phyloP scores from a whole-genome alignment of 192 early-diverging fungal genomes.

The Lobosporangium transversale region DNA sequence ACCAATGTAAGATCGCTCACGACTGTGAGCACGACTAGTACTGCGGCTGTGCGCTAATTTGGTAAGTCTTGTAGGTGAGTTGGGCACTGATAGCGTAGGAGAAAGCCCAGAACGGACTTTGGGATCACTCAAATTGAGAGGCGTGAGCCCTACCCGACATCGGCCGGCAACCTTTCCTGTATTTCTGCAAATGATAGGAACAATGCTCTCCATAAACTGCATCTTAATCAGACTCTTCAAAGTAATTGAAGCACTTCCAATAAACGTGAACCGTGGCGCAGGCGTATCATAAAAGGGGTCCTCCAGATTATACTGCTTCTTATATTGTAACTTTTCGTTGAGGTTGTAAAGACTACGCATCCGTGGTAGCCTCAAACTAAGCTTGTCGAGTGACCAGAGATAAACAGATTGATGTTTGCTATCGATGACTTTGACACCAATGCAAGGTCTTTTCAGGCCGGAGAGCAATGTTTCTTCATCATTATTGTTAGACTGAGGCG shows the following conservation, averaged over 20 bases:
- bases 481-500: conserved; percentile 59
- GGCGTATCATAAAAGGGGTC: conserved; percentile 71
- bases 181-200: conserved; percentile 56
- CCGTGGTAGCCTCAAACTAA: conserved; percentile 65
- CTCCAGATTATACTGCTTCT: conserved; percentile 66
- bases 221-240: conserved; percentile 57
- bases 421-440: conserved; percentile 67
- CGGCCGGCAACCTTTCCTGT: conserved; percentile 56
- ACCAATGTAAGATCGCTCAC: conserved; percentile 22
- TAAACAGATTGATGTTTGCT: conserved; percentile 63
- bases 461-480: conserved; percentile 60
- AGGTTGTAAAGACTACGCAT: conserved; percentile 78
- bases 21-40: conserved; percentile 36
- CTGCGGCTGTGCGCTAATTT: conserved; percentile 17
- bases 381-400: conserved; percentile 71
- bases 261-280: conserved; percentile 60
- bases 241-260: conserved; percentile 59
- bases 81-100: conserved; percentile 15
- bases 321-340: conserved; percentile 64
- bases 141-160: conserved; percentile 56
- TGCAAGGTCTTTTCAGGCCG: conserved; percentile 56
- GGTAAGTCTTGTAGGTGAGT: conserved; percentile 23
- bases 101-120: conserved; percentile 15
- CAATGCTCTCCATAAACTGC: conserved; percentile 55
- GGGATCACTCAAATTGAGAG: conserved; percentile 36